phyloP scores from a whole-genome alignment of 768 basidiomycete species.

The Naganishia friedmannii region DNA sequence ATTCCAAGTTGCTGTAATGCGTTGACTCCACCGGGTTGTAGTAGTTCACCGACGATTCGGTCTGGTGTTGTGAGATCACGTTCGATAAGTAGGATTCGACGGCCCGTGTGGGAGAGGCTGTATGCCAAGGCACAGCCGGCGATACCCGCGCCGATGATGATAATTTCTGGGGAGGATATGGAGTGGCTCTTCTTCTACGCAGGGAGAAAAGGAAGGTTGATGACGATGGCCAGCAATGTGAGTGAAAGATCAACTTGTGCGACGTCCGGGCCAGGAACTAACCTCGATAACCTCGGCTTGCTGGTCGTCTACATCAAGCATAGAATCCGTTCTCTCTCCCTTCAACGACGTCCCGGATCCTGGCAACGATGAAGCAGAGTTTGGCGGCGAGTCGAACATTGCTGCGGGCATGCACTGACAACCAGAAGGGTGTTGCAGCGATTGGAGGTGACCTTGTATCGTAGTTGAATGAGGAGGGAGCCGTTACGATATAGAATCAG shows the following conservation, averaged over 20 bases:
- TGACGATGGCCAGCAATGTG: background rate
- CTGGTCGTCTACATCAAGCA: constrained; percentile 7
- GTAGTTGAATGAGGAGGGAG: background rate
- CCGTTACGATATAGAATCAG: background rate
- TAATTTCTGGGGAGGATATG: constrained; percentile 48
- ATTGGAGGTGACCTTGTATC: constrained; percentile 5
- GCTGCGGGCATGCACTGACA: background rate
- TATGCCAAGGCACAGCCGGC: constrained; percentile 85
- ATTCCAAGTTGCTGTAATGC: constrained; percentile 76
- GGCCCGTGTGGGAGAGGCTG: constrained; percentile 68
- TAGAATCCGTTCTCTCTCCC: constrained; percentile 7
- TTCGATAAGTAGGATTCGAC: constrained; percentile 80
- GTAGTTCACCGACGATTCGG: constrained; percentile 92
- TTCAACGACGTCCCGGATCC: constrained; percentile 8
- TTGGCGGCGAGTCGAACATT: constrained; percentile 10
- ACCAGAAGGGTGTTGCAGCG: background rate
- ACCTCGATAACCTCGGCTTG: constrained; percentile 16
- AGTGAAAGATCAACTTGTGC: background rate
- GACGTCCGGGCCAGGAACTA: background rate
- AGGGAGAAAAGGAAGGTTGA: background rate
- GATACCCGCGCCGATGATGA: constrained; percentile 89
- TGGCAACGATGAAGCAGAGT: constrained; percentile 14
- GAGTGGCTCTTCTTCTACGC: constrained; percentile 6
- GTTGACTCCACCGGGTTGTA: constrained; percentile 86
- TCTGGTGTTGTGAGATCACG: constrained; percentile 89